phyloP scores from a whole-genome alignment of 148 eudicot species.

The Cornus kousa region DNA sequence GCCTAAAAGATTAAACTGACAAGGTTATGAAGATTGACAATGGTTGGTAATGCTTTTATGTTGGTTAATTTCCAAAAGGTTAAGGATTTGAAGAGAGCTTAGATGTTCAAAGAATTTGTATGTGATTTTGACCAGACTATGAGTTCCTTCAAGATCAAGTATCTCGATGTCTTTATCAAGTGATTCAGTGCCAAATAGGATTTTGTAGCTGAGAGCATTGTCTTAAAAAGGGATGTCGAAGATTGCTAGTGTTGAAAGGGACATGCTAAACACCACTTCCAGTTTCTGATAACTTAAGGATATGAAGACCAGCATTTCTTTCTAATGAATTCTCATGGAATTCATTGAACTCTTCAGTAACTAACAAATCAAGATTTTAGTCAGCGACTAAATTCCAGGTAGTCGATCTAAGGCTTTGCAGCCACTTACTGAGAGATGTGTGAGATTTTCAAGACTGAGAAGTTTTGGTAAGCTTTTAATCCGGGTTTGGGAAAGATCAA shows the following conservation, averaged over 20 bases:
- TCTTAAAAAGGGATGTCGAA: slow-evolving; percentile 12
- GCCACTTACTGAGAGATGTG: slow-evolving; percentile 23
- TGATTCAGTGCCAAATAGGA: background rate
- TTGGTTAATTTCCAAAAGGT: too few relatives aligned
- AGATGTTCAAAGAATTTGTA: too few relatives aligned
- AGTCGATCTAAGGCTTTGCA: slow-evolving; percentile 20
- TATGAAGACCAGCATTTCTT: slow-evolving; percentile 1
- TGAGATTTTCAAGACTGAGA: slow-evolving; percentile 12
- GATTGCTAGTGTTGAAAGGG: slow-evolving; percentile 20
- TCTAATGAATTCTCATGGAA: slow-evolving; percentile 8
- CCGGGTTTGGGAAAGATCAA: too few relatives aligned
- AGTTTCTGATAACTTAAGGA: slow-evolving; percentile 24
- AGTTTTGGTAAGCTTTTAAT: slow-evolving; percentile 15
- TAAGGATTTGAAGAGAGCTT: too few relatives aligned
- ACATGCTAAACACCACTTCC: background rate
- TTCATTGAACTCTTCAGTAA: slow-evolving; percentile 15
- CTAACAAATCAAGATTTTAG: slow-evolving; percentile 29
- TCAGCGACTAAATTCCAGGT: background rate
- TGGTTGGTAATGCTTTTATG: too few relatives aligned
- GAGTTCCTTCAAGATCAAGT: slow-evolving; percentile 19
- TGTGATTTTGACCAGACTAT: background rate
- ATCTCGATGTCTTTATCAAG: slow-evolving; percentile 16
- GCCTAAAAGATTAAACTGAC: slow-evolving; percentile 22
- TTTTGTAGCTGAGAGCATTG: slow-evolving; percentile 2
- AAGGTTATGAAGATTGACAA: slow-evolving; percentile 7